Evolutionary conservation across 2,329 filamentous ascomycete genomes (phyloP), one percentile per base, ranked within the genome.

Genomic region (Xylariaceae sp.): DNA sequence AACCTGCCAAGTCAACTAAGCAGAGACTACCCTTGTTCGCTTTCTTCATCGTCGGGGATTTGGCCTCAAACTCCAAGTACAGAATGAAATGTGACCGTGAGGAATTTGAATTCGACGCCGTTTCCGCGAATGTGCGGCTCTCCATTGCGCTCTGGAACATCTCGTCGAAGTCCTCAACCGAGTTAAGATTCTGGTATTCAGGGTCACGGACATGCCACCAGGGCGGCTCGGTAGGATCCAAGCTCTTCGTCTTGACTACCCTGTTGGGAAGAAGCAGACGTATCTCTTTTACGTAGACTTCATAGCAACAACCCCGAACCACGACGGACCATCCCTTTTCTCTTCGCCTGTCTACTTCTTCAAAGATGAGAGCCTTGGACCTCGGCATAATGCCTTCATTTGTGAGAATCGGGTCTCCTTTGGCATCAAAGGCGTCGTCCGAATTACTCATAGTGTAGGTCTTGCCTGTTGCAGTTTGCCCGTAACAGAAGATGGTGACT

Each of bases 401-500:
- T 14, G 46, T 21, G 24, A 54, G 45, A 16, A 60, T 26, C 8
- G 46, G 6, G 2, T 41, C 40, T 29, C 34, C 80, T 75, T 0
- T 28, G 7, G 11, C 41, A 2, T 48, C 29, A 6, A 58, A 11
- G 9, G 39, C 21, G 7, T 44, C 12, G 5, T 56, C 55, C 16
- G 56, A 24, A 89, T 90, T 9, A 48, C 63, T 68, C 95, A 98
- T 99, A 3, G 95, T 98, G 70, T 89, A 91, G 0, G 95, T 98
- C 80, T 99, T 99, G 53, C 94, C 95, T 11, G 92, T 94, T 4
- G 94, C 95, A 0, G 95, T 98, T 75, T 98, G 95, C 28, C 95
- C 95, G 71, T 98, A 98, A 71, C 92, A 97, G 77, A 99, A 96
- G 61, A 99, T 96, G 74, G 93, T 97, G 44, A 97, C 94, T 66